Evolutionary conservation across 164 flowering plant species (phyloP), one percentile per base, ranked within the genome.

Genomic region (Aristolochia californica): DNA sequence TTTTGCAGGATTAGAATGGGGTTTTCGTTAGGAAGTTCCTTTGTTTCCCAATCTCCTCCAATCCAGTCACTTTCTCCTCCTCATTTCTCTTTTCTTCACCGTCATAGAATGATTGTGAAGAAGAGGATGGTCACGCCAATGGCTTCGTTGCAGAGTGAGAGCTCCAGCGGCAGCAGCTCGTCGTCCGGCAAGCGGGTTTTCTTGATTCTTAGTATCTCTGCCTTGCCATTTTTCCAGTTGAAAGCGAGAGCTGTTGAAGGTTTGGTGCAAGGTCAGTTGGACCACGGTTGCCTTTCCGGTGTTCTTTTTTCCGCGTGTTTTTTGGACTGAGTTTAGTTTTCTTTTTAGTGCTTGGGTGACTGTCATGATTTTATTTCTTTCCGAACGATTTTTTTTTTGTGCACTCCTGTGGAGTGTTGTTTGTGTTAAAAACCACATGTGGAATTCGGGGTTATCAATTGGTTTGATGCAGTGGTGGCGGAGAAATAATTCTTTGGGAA

Each of bases 161-260:
- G 66, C 43, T 43, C 66, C 12, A 61, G 49, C 26, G 71, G 69
- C 61, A 62, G 38, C 55, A n/a, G n/a, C n/a, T n/a, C n/a, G n/a
- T 67, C 26, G 64, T 47, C 59, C 61, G 63, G 64, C 58, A 78
- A 84, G 68, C 80, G 84, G 62, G 74, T 71, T 25, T 34, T 86
- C 69, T 49, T 86, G 21, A 54, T 84, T 55, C 43, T 84, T 78
- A 95, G 91, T 66, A 49, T 86, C 53, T 77, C 91, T 0, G 70
- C 81, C 51, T 68, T 86, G 68, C 83, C 94, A 0, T 70, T 84
- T 28, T 40, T 83, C 55, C 75, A 72, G 20, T 58, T 72, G 30
- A 78, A 66, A 61, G 84, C 84, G 25, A 52, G 62, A 53, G 88
- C 83, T 68, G 48, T 66, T 63, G 80, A 79, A 56, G 76, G 59